A percentile compares a stretch with the other conserved stretches of the same genome.
Evolutionary conservation across 2,329 filamentous ascomycete species (phyloP).

Genomic region (Neobulgaria alba): DNA sequence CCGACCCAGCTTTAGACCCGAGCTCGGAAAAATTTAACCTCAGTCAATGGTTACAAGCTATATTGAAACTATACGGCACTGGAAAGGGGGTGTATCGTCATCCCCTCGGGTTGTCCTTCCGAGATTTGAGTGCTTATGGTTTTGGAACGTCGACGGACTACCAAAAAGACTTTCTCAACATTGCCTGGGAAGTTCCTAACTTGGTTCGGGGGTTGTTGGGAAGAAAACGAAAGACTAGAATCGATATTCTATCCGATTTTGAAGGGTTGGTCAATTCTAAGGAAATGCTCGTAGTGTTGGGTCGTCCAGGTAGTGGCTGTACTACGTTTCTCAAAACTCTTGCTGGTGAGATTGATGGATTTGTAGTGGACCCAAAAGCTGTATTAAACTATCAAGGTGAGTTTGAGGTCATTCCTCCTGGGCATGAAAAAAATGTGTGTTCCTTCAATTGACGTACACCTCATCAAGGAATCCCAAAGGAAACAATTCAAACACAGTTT

Average conservation of each 20-base stretch:
- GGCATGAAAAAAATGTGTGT: neutral
- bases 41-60: neutral
- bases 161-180: neutral
- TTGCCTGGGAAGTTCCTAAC: neutral
- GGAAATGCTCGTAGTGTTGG: constrained; percentile 59
- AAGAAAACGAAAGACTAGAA: neutral
- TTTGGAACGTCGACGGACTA: neutral
- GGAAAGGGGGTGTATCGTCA: neutral
- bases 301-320: constrained; percentile 55
- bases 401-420: neutral
- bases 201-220: neutral
- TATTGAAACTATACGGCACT: neutral
- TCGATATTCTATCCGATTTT: neutral
- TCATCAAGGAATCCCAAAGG: neutral
- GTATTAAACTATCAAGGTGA: neutral
- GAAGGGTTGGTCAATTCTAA: constrained; percentile 53
- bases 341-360: constrained; percentile 28
- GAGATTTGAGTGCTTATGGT: neutral
- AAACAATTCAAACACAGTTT: neutral
- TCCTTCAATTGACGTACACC: neutral
- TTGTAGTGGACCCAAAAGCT: neutral
- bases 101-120: neutral
- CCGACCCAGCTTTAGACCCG: neutral
- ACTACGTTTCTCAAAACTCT: constrained; percentile 53
- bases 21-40: neutral